Base-by-base conservation (phyloP, 176 grass and related monocot species). In the Carex pumila region DNA sequence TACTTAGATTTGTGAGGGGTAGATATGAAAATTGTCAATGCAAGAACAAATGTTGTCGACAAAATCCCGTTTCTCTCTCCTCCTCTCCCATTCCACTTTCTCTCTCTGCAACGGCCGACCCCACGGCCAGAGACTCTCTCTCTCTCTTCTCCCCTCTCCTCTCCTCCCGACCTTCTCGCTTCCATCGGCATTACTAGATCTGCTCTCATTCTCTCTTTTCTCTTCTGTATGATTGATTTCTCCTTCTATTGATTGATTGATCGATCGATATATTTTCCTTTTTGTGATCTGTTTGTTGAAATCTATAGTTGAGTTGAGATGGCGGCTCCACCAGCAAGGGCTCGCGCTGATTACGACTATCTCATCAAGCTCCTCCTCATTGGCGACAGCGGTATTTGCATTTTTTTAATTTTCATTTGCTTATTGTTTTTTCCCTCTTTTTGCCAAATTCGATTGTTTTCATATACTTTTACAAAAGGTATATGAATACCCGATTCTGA, bases 321-420 rank as follows among this genome's bases (percentile, higher is more conserved):
- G 82, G 82, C 82, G 29, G 82, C 82, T 47, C 67, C 82, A 36
- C 82, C 82, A 21, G 82, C 82, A 3, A 70, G 82, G 66, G 82
- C 82, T 58, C 82, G 82, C 43, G 82, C 82, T 31, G 82, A 84
- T 72, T 84, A 84, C 82, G 82, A 84, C 63, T 84, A 84, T 22
- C 82, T 84, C 82, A 84, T 84, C 82, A 84, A 84, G 65, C 82
- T 84, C 45, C 82, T 84, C 41, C 82, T 84, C 43, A 84, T 84
- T 32, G 82, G 82, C 65, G 82, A 84, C 49, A 84, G 82, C 65
- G 66, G 82, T 84, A 72, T 13, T 3, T 84, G 8, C 47, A 50
- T 18, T 59, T 21, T 17, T 53, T 47, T 21, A 17, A 49, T 11
- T 19, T 81, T 36, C 25, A 39, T 12, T 31, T 49, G 50, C 21